A percentile compares a stretch with the other conserved stretches of the same genome.
Conservation (phyloP, 2,329 filamentous ascomycete species). For the Leptographium lundbergii region DNA sequence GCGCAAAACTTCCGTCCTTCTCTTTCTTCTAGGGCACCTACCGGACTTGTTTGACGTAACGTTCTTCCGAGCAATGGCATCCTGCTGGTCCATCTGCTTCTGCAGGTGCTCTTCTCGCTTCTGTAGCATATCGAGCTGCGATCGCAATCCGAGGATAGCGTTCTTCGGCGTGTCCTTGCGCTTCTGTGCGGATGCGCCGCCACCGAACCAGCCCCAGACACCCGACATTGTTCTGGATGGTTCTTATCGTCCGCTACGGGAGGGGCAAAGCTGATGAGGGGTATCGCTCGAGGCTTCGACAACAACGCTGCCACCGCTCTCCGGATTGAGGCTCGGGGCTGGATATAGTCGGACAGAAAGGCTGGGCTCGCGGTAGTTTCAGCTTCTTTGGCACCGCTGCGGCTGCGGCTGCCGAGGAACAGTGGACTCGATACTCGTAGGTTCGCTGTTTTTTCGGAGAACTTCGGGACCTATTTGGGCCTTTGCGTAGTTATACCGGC, state of each 20-base stretch:
- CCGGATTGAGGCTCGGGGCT: background rate
- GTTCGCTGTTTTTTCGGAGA: background rate
- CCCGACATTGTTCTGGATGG: conserved; percentile 35
- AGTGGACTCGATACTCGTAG: background rate
- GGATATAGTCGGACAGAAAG: background rate
- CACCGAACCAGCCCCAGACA: conserved; percentile 88
- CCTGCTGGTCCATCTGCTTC: conserved; percentile 87
- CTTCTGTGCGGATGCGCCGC: conserved; percentile 59
- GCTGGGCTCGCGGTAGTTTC: background rate
- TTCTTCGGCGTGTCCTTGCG: conserved; percentile 93
- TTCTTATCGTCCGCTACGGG: conserved; percentile 1
- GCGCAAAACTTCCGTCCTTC: background rate
- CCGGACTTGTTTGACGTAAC: conserved; percentile 82
- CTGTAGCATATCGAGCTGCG: conserved; percentile 92
- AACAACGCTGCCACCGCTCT: background rate
- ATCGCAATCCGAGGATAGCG: conserved; percentile 77
- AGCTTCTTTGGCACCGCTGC: background rate
- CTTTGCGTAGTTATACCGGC: background rate
- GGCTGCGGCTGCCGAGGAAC: background rate
- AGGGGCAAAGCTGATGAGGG: background rate
- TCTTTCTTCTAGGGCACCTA: conserved; percentile 29
- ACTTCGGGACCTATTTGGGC: background rate
- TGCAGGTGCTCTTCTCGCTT: conserved; percentile 89
- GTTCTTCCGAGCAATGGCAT: conserved; percentile 76
- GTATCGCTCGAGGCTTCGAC: background rate